Evolutionary conservation across 257 asterid genomes (phyloP), one percentile per base, ranked within the genome.

Genomic region (Fraxinus anomala): DNA sequence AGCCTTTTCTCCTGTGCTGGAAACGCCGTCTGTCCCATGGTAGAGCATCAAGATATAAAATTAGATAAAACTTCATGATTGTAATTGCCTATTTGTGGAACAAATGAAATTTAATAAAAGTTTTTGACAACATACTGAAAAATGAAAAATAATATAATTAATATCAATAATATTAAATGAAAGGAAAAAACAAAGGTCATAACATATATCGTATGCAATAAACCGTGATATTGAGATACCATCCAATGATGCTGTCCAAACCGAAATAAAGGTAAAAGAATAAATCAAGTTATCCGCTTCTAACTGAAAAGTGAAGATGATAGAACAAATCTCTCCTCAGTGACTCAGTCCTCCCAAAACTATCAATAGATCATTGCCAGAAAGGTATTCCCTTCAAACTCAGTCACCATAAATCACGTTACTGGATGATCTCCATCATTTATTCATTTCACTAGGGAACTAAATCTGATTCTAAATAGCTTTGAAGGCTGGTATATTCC

Each of bases 1-100:
- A 93, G 83, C 83, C 98, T 89, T 88, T 88, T 96, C 87, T 91
- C 98, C 79, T 85, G 96, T 72, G 92, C 88, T 26, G 94, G 94
- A 86, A 96, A 93, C 36, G 97, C 98, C 75, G 94, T 87, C 99
- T 96, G 90, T 81, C 72, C 74, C 80, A 83, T 66, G 30, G 78
- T 42, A 51, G 51, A 13, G 72, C 54, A 75, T 51, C 34, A 76
- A 83, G 63, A 67, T n/a, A 67, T 8, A 51, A 80, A 70, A 65
- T 76, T 51, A 83, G 68, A 72, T 21, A 73, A 61, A 71, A 39
- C 44, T 65, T 16, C 76, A 87, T 66, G 54, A 54, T 70, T 26
- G 54, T 61, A 70, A 56, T n/a, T 56, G 13, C 66, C 28, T n/a
- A 56, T 56, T 56, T 56, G 66, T n/a, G 28, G 24, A n/a, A 56